phyloP scores from a whole-genome alignment of 306 rosid species.

The Fragaria nilgerrensis region DNA sequence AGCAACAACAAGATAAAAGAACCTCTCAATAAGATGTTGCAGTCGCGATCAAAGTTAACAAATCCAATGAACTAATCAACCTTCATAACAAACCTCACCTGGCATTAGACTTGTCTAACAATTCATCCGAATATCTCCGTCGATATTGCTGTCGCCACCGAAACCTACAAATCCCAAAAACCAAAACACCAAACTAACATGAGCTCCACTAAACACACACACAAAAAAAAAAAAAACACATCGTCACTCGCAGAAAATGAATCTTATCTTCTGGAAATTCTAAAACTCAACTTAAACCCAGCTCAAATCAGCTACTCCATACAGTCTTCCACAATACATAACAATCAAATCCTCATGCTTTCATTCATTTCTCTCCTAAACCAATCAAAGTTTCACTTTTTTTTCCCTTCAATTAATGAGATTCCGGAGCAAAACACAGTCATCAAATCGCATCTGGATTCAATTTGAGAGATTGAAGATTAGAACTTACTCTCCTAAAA shows the following conservation, averaged over 20 bases:
- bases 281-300: neutral
- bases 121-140: slow-evolving; percentile 78
- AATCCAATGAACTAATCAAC: neutral
- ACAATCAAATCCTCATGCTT: neutral
- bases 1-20: slow-evolving; percentile 8
- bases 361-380: neutral
- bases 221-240: too few species aligned
- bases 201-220: neutral
- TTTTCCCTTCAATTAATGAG: neutral
- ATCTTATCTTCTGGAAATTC: neutral
- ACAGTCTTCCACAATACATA: neutral
- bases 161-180: slow-evolving; percentile 42
- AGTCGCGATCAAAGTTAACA: neutral
- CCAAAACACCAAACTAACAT: slow-evolving; percentile 4
- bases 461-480: neutral
- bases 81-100: slow-evolving; percentile 42
- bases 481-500: slow-evolving; percentile 72
- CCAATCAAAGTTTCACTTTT: neutral
- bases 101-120: slow-evolving; percentile 77
- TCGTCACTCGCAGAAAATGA: neutral
- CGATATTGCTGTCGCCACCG: slow-evolving; percentile 89
- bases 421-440: neutral
- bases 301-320: neutral
- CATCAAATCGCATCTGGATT: neutral
- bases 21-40: slow-evolving; percentile 23